A percentile compares a stretch with the other conserved stretches of the same genome.
phyloP scores from a whole-genome alignment of 306 rosid species.

The Vigna trinervia region DNA sequence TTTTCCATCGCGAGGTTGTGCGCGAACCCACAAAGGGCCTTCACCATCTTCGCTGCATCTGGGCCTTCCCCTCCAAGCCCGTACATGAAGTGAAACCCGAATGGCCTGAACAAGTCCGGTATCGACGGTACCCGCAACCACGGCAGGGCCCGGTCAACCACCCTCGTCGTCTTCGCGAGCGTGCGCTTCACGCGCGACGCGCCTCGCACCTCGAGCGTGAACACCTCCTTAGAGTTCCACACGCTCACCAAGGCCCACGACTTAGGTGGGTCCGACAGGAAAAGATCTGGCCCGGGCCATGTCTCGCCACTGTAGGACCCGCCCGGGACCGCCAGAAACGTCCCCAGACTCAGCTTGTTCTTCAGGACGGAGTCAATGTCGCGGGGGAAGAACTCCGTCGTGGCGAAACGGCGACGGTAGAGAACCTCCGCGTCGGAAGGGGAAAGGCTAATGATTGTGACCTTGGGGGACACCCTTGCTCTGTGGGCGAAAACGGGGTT shows the following conservation, averaged over 20 bases:
- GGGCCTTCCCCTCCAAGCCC: constrained; percentile 91
- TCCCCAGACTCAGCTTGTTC: constrained; percentile 76
- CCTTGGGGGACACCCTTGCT: constrained; percentile 47
- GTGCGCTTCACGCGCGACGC: constrained; percentile 64
- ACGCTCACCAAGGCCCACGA: constrained; percentile 93
- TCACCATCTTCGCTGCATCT: constrained; percentile 60
- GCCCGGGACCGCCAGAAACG: constrained; percentile 81
- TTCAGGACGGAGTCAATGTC: constrained; percentile 82
- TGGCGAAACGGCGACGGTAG: constrained; percentile 78
- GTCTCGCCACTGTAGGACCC: constrained; percentile 44
- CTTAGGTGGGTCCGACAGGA: constrained; percentile 64
- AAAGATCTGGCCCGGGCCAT: constrained; percentile 72
- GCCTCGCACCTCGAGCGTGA: constrained; percentile 76
- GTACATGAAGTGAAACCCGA: constrained; percentile 79
- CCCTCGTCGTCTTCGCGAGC: constrained; percentile 69
- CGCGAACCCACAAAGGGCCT: constrained; percentile 67
- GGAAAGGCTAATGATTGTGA: constrained; percentile 57
- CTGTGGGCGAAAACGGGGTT: constrained; percentile 88
- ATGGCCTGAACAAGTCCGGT: constrained; percentile 78
- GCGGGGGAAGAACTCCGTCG: constrained; percentile 91
- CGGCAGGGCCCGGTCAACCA: constrained; percentile 77
- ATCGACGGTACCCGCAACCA: constrained; percentile 79
- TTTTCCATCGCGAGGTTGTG: constrained; percentile 77
- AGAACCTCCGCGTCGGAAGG: constrained; percentile 71
- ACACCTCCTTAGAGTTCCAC: constrained; percentile 89